phyloP scores from a whole-genome alignment of 2,329 filamentous ascomycete genomes.

The Seiridium unicorne region DNA sequence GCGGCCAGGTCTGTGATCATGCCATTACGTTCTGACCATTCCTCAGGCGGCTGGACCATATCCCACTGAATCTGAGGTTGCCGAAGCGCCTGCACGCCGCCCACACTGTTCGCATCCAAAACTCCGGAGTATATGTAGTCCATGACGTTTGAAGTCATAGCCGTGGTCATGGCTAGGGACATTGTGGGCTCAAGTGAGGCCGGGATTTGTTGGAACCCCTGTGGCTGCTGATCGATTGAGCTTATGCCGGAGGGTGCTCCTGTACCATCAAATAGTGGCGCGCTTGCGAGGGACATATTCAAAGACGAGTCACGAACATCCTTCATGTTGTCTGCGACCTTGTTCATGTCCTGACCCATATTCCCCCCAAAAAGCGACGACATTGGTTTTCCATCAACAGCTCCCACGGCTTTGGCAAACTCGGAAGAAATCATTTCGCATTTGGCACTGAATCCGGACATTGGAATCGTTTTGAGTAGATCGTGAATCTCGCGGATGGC shows the following conservation, averaged over 20 bases:
- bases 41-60: slow-evolving; percentile 7
- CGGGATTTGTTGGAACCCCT: background rate
- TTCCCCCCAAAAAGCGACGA: slow-evolving; percentile 9
- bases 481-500: slow-evolving; percentile 16
- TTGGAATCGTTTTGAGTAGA: slow-evolving; percentile 19
- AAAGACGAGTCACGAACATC: background rate
- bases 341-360: slow-evolving; percentile 5
- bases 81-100: background rate
- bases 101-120: background rate
- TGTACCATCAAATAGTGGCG: background rate
- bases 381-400: slow-evolving; percentile 13
- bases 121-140: slow-evolving; percentile 9
- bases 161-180: background rate
- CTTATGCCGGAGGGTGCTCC: background rate
- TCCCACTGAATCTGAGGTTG: slow-evolving; percentile 9
- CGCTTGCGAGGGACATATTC: background rate
- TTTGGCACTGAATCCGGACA: slow-evolving; percentile 22
- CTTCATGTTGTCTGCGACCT: background rate
- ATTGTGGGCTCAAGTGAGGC: background rate
- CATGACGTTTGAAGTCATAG: background rate
- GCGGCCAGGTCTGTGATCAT: slow-evolving; percentile 8
- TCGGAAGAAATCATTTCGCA: slow-evolving; percentile 20
- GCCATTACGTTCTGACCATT: slow-evolving; percentile 9
- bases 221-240: background rate
- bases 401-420: slow-evolving; percentile 17